Evolutionary conservation across 805 yeast species (phyloP), one percentile per base, ranked within the genome.

Genomic region (Candida sithepensis): DNA sequence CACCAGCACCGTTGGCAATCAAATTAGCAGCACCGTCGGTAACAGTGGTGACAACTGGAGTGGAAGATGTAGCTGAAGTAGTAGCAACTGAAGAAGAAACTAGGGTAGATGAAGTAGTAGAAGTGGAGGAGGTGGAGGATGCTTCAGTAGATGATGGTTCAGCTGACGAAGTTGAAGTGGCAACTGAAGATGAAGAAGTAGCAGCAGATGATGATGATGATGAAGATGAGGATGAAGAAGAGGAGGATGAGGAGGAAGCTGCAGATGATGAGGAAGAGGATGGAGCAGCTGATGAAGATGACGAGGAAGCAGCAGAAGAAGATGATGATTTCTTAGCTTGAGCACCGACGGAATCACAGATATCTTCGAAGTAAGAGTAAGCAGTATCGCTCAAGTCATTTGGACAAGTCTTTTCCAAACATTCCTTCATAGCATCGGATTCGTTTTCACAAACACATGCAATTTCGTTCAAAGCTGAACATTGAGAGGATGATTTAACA

Each of bases 371-470:
- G 19, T 82, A 75, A 28, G 74, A 51, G 59, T 70, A 71, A 51
- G 96, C 97, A 45, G 72, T 63, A 43, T 68, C 78, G 36, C 81
- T 73, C 40, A 72, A 67, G 53, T 75, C 85, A 58, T 74, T 67
- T 57, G 96, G 91, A 73, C 97, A 90, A 51, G 72, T 76, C 49
- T 73, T 63, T 47, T 75, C 69, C 68, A 90, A 73, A 73, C 97
- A 90, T 45, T 70, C 52, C 60, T 79, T 68, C 57, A 89, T 69
- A 38, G 76, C 69, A 50, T 68, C 49, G 54, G 76, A 68, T 58
- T 85, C 80, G 46, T 72, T 71, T 39, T 75, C 66, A 69, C 96
- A 87, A 58, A 86, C 69, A 74, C 96, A 89, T 39, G 70, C 59
- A 55, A 88, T 72, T 61, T 85, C 81, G 65, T 78, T 78, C 65